These are phyloP conservation scores for Pugionium dolabratum DNA, from an alignment of 345 rosid species.

Conservation along the genomic window DNA sequence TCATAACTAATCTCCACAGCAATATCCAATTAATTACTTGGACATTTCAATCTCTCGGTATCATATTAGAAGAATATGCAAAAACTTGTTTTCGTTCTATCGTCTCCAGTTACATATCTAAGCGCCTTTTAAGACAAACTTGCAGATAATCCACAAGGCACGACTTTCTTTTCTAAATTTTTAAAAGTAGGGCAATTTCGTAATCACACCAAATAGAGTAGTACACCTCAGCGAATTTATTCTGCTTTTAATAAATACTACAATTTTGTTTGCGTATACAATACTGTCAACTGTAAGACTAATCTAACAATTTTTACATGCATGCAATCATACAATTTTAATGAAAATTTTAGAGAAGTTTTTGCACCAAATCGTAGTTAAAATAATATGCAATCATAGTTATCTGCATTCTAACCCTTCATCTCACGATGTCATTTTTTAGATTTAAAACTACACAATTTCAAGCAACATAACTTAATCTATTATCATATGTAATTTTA, in stretches of 20 bases:
- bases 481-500: no score
- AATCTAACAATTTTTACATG: no score
- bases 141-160: constrained; percentile 26
- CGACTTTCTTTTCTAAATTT: constrained; percentile 30
- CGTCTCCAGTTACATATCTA: constrained; percentile 24
- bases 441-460: no score
- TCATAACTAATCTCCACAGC: not conserved
- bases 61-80: not conserved
- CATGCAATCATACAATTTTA: no score
- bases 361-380: no score
- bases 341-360: no score
- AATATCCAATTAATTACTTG: not conserved
- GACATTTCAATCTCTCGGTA: not conserved
- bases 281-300: no score
- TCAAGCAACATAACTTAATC: no score
- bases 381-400: no score
- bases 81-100: constrained; percentile 20
- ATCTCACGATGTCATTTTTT: no score
- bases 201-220: constrained; percentile 4
- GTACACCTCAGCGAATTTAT: constrained; percentile 21
- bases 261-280: no score
- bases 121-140: constrained; percentile 28
- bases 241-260: not conserved
- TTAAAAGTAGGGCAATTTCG: constrained; percentile 15
- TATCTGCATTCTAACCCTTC: no score